Base-by-base conservation (phyloP, 2,329 filamentous ascomycete genomes). In the Neoascochyta sp. region DNA sequence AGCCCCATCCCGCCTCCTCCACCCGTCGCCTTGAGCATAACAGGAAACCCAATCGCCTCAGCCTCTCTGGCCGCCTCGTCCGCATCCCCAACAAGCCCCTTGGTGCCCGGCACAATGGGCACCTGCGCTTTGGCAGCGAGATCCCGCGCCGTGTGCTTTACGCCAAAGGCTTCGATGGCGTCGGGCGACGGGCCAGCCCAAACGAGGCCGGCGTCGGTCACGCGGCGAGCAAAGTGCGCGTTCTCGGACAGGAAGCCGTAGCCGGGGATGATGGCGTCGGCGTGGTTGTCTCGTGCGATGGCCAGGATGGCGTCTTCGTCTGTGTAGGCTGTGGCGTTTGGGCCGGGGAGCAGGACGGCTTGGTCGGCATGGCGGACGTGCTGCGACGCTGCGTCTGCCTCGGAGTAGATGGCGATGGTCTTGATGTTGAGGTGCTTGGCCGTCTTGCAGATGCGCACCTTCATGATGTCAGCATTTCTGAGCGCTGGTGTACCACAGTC, bases 1-100 rank as follows among this genome's bases (percentile, higher is more conserved):
- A 94, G 80, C 3, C 87, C 87, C 71, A 92, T 93, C 15, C 87
- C 86, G 25, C 86, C 87, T 17, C 87, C 52, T 4, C 62, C 63
- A 7, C 57, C 58, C 3, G 63, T 66, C 41, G 84, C 86, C 70
- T 95, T 94, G 48, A 52, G 64, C 70, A 53, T 74, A 35, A 74
- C 67, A 1, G 73, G 73, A 41, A 65, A 76, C 0, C 71, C 69
- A 20, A 75, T 57, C 12, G 50, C 50, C 26, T 67, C 61, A 1
- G 69, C 65, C 23, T 66, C 63, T 16, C 53, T 49, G 1, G 67
- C 57, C 17, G 70, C 71, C 32, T 70, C 68, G n/a, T 73, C 63
- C 33, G 68, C 68, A 31, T 54, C 64, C 10, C 59, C 55, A 4
- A 75, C 65, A 0, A 76, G 53, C 0, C 69, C 71, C 39, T 66